Base-by-base conservation (phyloP, 768 basidiomycete species). In the Termitomyces sp. region DNA sequence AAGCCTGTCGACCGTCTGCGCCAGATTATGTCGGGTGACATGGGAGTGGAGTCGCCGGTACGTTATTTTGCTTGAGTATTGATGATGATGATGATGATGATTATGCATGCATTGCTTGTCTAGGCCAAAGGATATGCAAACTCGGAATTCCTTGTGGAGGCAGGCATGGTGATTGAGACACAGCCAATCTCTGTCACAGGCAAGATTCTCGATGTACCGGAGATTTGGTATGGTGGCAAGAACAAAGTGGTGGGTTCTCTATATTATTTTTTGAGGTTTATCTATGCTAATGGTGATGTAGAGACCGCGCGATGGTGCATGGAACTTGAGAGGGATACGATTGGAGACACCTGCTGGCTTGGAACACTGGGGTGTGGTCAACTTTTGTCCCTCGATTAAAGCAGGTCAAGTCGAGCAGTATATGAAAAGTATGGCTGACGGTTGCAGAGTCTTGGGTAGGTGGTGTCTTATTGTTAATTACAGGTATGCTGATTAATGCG, bases 1-100 rank as follows among this genome's bases (percentile, higher is more conserved):
- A 75, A 64, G 22, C 84, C 83, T 0, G 51, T 57, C 2, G 72
- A 67, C 0, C 72, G 82, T 4, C 65, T 79, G 6, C 60, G 64
- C 0, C 64, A 69, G 4, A 83, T 82, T 40, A 50, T 60, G 21
- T 64, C 64, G 1, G 75, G 71, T 28, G 21, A 54, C 22, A 37
- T 32, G 35, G 60, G 53, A 19, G 28, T 45, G 17, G 51, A 61
- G 17, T 58, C 60, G 3, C 57, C 57, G 0, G 56, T 60, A 30
- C 11, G 56, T 49, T 24, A 9, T 6, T 19, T 51, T 17, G 17
- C 42, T 48, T 19, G 26, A 1, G 62, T 66, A 35, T 50, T 17
- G 7, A 26, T 19, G 12, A 26, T 17, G 4, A 30, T 46, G 19
- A 11, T 7, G n/a, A n/a, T n/a, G n/a, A n/a, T n/a, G n/a, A n/a